A percentile compares a stretch with the other conserved stretches of the same genome.
Evolutionary conservation across 768 basidiomycete species (phyloP).

Genomic region (Chalciporus piperatus): DNA sequence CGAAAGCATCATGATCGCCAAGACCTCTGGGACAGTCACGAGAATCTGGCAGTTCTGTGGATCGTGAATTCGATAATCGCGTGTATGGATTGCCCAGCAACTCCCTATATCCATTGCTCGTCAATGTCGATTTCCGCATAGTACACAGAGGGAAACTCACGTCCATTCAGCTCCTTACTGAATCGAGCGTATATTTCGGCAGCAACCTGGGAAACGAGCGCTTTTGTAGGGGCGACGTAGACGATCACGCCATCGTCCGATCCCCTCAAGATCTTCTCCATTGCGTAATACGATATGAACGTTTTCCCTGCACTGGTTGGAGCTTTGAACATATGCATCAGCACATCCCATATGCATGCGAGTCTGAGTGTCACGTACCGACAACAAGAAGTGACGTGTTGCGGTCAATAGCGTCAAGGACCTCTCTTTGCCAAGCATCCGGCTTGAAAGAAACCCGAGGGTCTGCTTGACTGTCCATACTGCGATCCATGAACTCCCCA

Average conservation of each 20-base stretch:
- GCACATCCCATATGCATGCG: background rate
- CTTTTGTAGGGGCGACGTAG: constrained; percentile 76
- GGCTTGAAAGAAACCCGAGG: constrained; percentile 59
- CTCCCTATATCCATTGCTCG: constrained; percentile 37
- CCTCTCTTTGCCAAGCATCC: constrained; percentile 68
- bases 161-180: constrained; percentile 48
- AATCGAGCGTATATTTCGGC: constrained; percentile 75
- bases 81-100: constrained; percentile 64
- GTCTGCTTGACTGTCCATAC: constrained; percentile 62
- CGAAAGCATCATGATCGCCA: constrained; percentile 67
- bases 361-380: constrained; percentile 35
- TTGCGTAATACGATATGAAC: constrained; percentile 75
- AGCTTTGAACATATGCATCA: constrained; percentile 35
- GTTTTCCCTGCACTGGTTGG: constrained; percentile 76
- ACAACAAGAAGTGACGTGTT: constrained; percentile 63
- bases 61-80: constrained; percentile 61
- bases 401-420: constrained; percentile 61
- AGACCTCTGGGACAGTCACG: constrained; percentile 70
- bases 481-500: constrained; percentile 70
- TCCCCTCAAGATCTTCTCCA: constrained; percentile 62
- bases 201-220: constrained; percentile 67
- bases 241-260: constrained; percentile 68
- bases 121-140: background rate
- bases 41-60: constrained; percentile 69
- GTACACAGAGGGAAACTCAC: constrained; percentile 31